Evolutionary conservation across 129 eudicot species (phyloP), one percentile per base, ranked within the genome.

Genomic region (Dittrichia graveolens): DNA sequence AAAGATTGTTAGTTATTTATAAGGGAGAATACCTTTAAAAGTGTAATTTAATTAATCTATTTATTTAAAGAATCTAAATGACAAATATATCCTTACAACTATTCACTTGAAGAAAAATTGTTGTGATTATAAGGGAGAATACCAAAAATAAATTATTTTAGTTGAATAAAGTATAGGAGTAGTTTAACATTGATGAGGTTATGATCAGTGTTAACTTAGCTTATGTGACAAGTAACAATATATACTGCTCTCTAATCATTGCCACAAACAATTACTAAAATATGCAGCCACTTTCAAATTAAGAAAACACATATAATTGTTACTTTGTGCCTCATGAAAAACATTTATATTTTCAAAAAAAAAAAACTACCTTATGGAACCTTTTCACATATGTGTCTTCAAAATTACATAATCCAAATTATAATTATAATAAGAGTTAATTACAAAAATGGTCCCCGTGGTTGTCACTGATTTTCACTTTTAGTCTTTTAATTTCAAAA

Each of bases 201-300:
- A 47, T 44, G 48, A 62, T 67, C 37, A 40, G 54, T 74, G 62
- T 13, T 50, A 63, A 12, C 72, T 31, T 74, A 52, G 44, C 79
- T 74, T 63, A 63, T 24, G 69, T 64, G 53, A 74, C 72, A 74
- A 63, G 79, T 50, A 62, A 48, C 71, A 47, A 73, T 40, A n/a
- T n/a, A n/a, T n/a, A 48, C 38, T 40, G 13, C 15, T 6, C 15
- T 6, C 18, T 52, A 74, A 74, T 74, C 46, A 62, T 74, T 62
- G 53, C 53, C 31, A 70, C 13, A 31, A 15, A 44, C 13, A 57
- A 56, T 11, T 9, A 60, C 9, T 6, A 41, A 45, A 60, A 61
- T 34, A 60, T 34, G 48, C 69, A 40, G 4, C 43, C 55, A 43
- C 66, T 41, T 54, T 14, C 47, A 38, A 15, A 12, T 37, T 34